Evolutionary conservation across 2,329 filamentous ascomycete species (phyloP), one percentile per base, ranked within the genome.

Genomic region (Botrytis squamosa): DNA sequence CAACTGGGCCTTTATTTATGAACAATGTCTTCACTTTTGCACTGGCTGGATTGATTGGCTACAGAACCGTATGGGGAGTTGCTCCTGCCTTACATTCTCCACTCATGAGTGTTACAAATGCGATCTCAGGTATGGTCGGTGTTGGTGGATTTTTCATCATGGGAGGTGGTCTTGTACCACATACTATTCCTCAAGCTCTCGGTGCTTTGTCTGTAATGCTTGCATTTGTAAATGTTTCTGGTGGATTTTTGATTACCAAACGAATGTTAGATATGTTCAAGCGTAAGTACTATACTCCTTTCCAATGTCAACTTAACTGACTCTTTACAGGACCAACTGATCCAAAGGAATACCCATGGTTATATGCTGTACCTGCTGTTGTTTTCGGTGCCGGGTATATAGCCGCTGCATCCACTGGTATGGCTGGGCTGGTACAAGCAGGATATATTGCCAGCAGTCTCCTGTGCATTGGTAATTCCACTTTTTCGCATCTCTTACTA

Each of bases 231-330:
- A 97, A 97, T 77, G 90, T 97, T 4, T 91, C 92, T 0, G 94
- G 94, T 74, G 94, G 94, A 0, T 97, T 97, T 75, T 92, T 97
- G 62, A 93, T 97, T 74, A 97, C 94, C 4, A 97, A 97, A 84
- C 88, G 94, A 76, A 97, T 97, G 94, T 85, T 97, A 62, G 94
- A 97, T 81, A 95, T 95, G 93, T 95, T 95, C 81, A 92, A 92
- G 80, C 88, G 92, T 86, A 80, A 78, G 87, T 81, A 9, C 20
- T 38, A 25, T 3, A 22, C 14, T 57, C 10, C 20, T 38, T 38
- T 18, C 1, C 20, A 6, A 22, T n/a, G 12, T 33, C 0, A 7
- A 40, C 29, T 25, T 18, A 16, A 59, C 29, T 59, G 40, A 72
- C 70, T 74, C 76, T 8, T 69, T 70, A 8, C 36, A 88, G 88